A percentile compares a stretch with the other conserved stretches of the same genome.
Conservation (phyloP, 441 rosid species). For the Bruguiera hainesii region DNA sequence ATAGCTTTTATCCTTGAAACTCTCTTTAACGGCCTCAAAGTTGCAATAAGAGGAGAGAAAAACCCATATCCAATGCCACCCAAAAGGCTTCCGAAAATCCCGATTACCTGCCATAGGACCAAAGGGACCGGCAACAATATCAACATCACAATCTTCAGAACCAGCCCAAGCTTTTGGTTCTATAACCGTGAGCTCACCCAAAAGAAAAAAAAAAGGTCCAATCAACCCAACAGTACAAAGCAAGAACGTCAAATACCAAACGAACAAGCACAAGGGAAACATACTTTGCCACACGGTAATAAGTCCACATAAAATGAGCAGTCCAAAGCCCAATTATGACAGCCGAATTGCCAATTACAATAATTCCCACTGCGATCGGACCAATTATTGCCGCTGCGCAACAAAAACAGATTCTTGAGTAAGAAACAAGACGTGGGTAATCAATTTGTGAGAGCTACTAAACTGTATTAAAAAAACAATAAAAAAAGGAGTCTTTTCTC, state of each 20-base stretch:
- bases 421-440: background rate
- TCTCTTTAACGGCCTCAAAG: constrained; percentile 75
- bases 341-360: constrained; percentile 51
- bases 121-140: constrained; percentile 64
- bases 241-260: background rate
- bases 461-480: background rate
- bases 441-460: background rate
- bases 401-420: background rate
- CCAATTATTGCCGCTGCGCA: constrained; percentile 48
- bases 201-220: constrained; percentile 8
- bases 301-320: constrained; percentile 79
- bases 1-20: constrained; percentile 57
- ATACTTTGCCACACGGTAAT: constrained; percentile 72
- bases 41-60: constrained; percentile 65
- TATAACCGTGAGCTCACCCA: constrained; percentile 16
- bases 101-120: constrained; percentile 64
- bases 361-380: constrained; percentile 50
- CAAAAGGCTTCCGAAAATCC: constrained; percentile 62
- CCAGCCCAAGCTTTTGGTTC: constrained; percentile 68
- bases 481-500: background rate
- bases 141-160: constrained; percentile 56
- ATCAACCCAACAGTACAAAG: background rate
- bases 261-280: background rate
- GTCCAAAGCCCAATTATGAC: constrained; percentile 78
- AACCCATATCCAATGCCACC: constrained; percentile 74